Base-by-base conservation (phyloP, 1,139 yeast genomes). In the Candida sanyaensis region DNA sequence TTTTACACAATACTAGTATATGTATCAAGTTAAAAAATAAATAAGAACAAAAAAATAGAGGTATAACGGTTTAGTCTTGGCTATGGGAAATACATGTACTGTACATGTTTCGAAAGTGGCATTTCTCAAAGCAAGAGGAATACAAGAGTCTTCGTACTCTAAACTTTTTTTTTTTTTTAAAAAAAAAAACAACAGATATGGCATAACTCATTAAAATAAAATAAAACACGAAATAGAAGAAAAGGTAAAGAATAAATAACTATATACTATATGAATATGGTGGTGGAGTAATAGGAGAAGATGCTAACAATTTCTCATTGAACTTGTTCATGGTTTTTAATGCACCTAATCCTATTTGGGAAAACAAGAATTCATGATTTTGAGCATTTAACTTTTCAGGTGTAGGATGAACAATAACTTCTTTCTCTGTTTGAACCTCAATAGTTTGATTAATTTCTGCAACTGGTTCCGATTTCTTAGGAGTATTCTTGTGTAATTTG, bases 401-500 rank as follows among this genome's bases (percentile, higher is more conserved):
- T 13, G 27, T 13, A 37, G 41, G 32, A 24, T 28, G 23, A 13
- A 13, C 32, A n/a, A 37, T 27, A 7, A 7, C 23, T 28, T 37
- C 41, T 2, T 37, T 11, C 27, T 27, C 32, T 11, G 21, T 21
- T 11, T 34, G 6, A 24, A 28, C 31, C 13, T 37, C 26, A 2
- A 12, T 32, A n/a, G 41, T 6, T 26, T 27, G 23, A 6, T 37
- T 37, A 23, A 6, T 7, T 7, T 37, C 41, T 12, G 23, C 6
- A 5, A 13, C 31, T 27, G 41, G 31, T 37, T 37, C 41, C 5
- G 24, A 21, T 27, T 12, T 12, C 13, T 27, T 37, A 9, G 24
- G 12, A 7, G 31, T n/a, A 55, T 56, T 64, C 47, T 50, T 56
- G 38, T 65, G 60, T 53, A 80, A 53, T 53, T 71, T 77, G 41